A percentile compares a stretch with the other conserved stretches of the same genome.
phyloP scores from a whole-genome alignment of 768 basidiomycete genomes.

The Sporobolomyces phaffii region DNA sequence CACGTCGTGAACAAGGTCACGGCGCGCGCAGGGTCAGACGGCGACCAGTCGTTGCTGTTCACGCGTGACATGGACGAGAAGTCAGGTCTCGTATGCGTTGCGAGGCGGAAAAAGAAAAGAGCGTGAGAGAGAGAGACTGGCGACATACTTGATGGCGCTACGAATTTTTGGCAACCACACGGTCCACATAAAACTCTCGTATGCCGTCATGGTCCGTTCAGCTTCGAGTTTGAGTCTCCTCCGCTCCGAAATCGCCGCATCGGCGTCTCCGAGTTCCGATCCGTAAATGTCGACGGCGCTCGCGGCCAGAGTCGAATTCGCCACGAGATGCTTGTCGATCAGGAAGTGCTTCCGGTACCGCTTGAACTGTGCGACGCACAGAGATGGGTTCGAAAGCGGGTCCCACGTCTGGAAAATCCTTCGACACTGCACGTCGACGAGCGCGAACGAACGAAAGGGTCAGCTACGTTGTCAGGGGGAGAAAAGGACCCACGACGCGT shows the following conservation, averaged over 20 bases:
- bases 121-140: background rate
- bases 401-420: slow-evolving; percentile 71
- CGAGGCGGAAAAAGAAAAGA: too few relatives aligned
- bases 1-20: slow-evolving; percentile 81
- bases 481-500: too few relatives aligned
- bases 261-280: too few relatives aligned
- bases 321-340: slow-evolving; percentile 23
- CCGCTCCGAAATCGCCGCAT: background rate
- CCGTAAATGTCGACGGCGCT: too few relatives aligned
- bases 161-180: slow-evolving; percentile 94
- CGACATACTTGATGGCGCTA: slow-evolving; percentile 67
- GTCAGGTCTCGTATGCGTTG: too few relatives aligned
- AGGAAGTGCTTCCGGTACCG: slow-evolving; percentile 47
- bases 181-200: slow-evolving; percentile 89
- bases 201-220: slow-evolving; percentile 69
- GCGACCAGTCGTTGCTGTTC: slow-evolving; percentile 83
- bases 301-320: background rate
- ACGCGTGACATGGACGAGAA: too few relatives aligned
- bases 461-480: background rate
- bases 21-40: slow-evolving; percentile 64
- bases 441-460: too few relatives aligned
- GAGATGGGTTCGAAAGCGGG: slow-evolving; percentile 69
- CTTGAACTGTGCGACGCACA: slow-evolving; percentile 44
- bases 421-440: slow-evolving; percentile 53
- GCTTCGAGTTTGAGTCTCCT: background rate